Evolutionary conservation across 306 rosid species (phyloP).

Genomic region (Malus sylvestris): DNA sequence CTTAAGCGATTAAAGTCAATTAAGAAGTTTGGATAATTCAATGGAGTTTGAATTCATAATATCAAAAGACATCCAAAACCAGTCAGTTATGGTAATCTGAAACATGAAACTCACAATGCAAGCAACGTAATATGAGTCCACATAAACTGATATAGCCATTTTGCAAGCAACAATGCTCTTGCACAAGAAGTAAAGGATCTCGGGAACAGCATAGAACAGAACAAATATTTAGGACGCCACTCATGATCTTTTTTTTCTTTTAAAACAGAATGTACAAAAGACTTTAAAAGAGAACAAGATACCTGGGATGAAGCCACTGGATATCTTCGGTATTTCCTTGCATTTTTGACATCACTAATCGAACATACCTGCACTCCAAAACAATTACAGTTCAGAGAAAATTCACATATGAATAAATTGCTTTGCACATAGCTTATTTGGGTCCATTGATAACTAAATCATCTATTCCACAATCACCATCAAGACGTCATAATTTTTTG

Average conservation of each 20-base stretch:
- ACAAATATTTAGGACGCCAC: neutral
- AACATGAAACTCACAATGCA: neutral
- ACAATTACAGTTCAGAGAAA: neutral
- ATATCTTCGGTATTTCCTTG: conserved; percentile 57
- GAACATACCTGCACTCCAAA: conserved; percentile 67
- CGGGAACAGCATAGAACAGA: conserved; percentile 8
- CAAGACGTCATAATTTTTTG: neutral
- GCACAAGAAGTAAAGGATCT: neutral
- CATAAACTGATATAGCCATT: neutral
- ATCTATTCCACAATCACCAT: neutral
- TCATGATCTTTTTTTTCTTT: neutral
- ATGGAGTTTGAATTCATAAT: neutral
- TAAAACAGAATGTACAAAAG: neutral
- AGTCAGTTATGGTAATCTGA: neutral
- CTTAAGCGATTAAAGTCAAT: neutral
- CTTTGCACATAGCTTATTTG: neutral
- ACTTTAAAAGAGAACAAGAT: neutral
- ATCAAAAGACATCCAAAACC: neutral
- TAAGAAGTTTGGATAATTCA: too few relatives aligned
- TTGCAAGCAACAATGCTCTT: neutral
- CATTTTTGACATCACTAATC: conserved; percentile 57
- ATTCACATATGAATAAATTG: neutral
- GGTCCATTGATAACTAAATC: neutral
- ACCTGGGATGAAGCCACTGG: conserved; percentile 71
- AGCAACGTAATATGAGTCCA: neutral